A percentile compares a stretch with the other conserved stretches of the same genome.
Conservation (phyloP, 208 protist genomes). For the Acanthamoeba castellanii region DNA sequence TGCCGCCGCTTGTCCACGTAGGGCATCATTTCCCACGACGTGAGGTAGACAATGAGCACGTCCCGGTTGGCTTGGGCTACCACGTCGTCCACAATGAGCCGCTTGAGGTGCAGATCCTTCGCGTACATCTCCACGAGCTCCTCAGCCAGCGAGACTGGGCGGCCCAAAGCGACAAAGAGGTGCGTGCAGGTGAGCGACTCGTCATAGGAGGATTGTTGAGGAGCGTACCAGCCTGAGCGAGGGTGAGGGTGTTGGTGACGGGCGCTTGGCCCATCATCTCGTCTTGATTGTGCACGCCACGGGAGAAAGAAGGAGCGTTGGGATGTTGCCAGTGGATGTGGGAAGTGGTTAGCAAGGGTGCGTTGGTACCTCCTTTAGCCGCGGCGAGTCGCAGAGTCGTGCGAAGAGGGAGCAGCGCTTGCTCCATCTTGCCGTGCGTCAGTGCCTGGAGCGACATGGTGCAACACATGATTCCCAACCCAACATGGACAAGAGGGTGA, state of each 20-base stretch:
- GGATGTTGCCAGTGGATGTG: too few species aligned
- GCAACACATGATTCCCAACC: not conserved
- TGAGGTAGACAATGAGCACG: slow-evolving; percentile 42
- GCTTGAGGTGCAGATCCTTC: slow-evolving; percentile 33
- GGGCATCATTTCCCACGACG: slow-evolving; percentile 36
- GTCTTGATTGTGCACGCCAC: not conserved
- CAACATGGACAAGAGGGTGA: not conserved
- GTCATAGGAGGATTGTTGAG: not conserved
- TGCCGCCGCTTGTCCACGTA: slow-evolving; percentile 12
- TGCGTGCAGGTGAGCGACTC: not conserved
- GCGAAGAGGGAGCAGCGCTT: not conserved
- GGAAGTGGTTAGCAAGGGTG: not conserved
- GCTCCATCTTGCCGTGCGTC: not conserved
- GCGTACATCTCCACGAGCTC: slow-evolving; percentile 28
- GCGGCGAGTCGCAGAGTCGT: not conserved
- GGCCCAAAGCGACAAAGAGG: not conserved
- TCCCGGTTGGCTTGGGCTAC: slow-evolving; percentile 29
- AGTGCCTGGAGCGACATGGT: not conserved
- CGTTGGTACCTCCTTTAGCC: not conserved
- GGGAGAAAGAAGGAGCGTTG: too few species aligned
- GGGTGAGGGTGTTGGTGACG: not conserved
- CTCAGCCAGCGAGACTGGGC: not conserved
- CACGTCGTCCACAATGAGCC: slow-evolving; percentile 7
- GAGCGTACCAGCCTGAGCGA: not conserved
- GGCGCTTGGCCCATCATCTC: not conserved